Evolutionary conservation across 768 basidiomycete genomes (phyloP), one percentile per base, ranked within the genome.

Genomic region (Xerocomus brunneocitrinus): DNA sequence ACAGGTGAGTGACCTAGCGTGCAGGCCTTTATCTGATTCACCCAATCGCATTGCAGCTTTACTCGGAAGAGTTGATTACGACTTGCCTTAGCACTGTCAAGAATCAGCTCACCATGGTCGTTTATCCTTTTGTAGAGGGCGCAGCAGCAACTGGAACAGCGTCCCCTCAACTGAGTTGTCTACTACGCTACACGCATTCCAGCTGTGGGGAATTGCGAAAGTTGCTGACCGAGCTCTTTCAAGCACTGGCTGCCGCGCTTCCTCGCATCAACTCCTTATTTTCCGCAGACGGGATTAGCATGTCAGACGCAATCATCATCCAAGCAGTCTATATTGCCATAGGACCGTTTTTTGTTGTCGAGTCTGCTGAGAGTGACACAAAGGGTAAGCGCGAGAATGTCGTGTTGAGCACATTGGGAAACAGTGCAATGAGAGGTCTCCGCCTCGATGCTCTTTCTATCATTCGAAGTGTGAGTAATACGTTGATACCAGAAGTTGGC

Each of bases 271-370:
- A 86, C 55, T 75, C 77, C 10, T 77, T 98, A 31, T 77, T 98
- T 50, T 81, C 80, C 45, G 80, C 85, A 1, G 85, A 88, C 63
- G 75, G 78, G 54, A 78, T 86, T 58, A 74, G 60, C 52, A 72
- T 98, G 85, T 89, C 90, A 2, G 97, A 98, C 57, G 71, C 83
- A 1, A 89, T 98, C 60, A 89, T 98, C 63, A 97, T 98, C 47
- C 86, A 91, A 59, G 85, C 87, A 0, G 89, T 97, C 4, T 98
- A 95, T 68, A 87, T 98, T 48, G 83, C 93, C 4, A 92, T 98
- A 58, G 91, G 90, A 7, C 95, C 95, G 0, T 94, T 98, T 67
- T 98, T 98, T 63, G 83, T 92, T 5, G 82, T 83, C n/a, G 91
- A 91, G 39, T 73, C 75, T 12, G 73, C 76, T 4, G 85, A 86